Base-by-base conservation (phyloP, 352 stramenopile genomes). In the Pythium rishiriense region DNA sequence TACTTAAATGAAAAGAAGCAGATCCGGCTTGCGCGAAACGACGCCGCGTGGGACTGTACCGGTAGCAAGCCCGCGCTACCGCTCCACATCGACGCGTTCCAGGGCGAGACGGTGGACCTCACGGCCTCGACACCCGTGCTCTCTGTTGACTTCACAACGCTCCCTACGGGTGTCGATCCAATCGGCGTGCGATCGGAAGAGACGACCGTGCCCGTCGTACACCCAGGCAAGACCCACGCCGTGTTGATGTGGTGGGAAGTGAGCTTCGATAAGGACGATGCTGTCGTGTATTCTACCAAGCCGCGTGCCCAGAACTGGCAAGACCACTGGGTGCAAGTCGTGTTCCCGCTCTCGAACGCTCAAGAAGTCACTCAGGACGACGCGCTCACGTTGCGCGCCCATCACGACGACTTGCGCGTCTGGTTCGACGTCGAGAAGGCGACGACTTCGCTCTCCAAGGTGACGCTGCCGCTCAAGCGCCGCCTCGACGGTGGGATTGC, bases 181-280 rank as follows among this genome's bases (percentile, higher is more conserved):
- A 15, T 61, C 8, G 57, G 57, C 9, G 31, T 65, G 0, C 12
- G 55, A 15, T 83, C 73, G n/a, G 28, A 83, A 6, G 69, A 87
- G 29, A 83, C 73, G 0, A 41, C 73, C 6, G 69, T 90, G n/a
- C 60, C 67, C 8, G 72, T 77, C 0, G 39, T 76, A 0, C 55
- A 72, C 0, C 19, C 47, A 19, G 85, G 85, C 26, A 62, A 75
- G 3, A 69, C 81, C 3, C 77, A 94, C n/a, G 83, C 78, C 19
- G 78, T 94, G 8, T 52, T 94, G 12, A 90, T 94, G 79, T 94
- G 85, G 83, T 94, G 85, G 85, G 66, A 81, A 25, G 80, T 93
- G 37, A 81, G 68, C 62, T 92, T 94, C 43, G 76, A 87, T 52
- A 62, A 55, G 0, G 70, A 78, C 2, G 53, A 89, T 51, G 64